Evolutionary conservation across 768 basidiomycete species (phyloP), one percentile per base, ranked within the genome.

Genomic region (Pisolithus tinctorius): DNA sequence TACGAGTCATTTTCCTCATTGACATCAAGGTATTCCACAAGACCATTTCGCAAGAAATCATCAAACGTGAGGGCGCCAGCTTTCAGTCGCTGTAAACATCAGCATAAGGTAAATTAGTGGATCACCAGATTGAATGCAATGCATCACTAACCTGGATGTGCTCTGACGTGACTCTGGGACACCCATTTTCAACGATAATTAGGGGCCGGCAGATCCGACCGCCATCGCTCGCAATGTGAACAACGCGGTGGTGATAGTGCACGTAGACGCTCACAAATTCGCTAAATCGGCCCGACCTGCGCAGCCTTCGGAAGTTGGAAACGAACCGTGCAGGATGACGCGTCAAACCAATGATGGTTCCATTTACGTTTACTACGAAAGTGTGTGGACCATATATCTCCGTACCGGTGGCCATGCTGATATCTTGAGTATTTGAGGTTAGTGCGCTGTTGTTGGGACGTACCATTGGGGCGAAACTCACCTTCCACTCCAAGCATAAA

Each of bases 1-100:
- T 86, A 86, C 17, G 94, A 86, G 69, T 98, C 96, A 65, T 98
- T 98, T 70, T 99, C 96, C 70, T 99, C 96, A 66, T 99, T 99
- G 49, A 97, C 94, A 65, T 98, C 96, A 38, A 97, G 83, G 64
- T 99, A 99, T 67, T 99, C 96, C 53, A 98, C 92, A 13, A 99
- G 79, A 29, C 96, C 96, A 55, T 84, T 83, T 43, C 80, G 78
- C 20, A 99, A 75, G 71, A 99, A 98, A 66, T 94, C 93, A 66
- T 99, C 95, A 63, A 99, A 99, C 4, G 82, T 82, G 40, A 89
- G 77, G 45, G 71, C 69, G 31, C 83, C 86, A 58, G 81, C 79
- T 66, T 94, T 94, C 50, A 98, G 78, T 65, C 85, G 76, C 87
- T 94, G 60, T 1, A 17, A 41, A 44, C 48, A 48, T 34, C 5